phyloP scores from a whole-genome alignment of 306 rosid species.

The Acacia melanoxylon region DNA sequence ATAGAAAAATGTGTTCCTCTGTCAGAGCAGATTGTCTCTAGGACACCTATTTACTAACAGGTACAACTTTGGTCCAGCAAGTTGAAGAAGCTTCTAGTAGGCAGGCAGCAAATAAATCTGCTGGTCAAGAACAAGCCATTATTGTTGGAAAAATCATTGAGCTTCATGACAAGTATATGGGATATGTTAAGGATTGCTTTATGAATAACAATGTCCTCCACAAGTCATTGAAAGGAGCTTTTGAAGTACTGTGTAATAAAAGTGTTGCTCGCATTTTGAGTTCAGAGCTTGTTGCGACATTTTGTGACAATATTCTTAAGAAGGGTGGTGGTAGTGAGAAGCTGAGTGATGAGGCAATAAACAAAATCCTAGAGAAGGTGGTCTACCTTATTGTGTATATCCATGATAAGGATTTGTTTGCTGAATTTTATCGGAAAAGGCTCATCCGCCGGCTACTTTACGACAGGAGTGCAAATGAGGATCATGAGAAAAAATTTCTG shows the following conservation, averaged over 20 bases:
- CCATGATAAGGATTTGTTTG: background rate
- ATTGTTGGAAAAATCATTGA: slow-evolving; percentile 39
- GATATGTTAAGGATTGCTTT: background rate
- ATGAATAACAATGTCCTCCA: background rate
- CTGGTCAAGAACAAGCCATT: slow-evolving; percentile 55
- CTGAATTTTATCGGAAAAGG: background rate
- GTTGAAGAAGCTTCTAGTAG: slow-evolving; percentile 29
- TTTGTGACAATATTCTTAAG: slow-evolving; percentile 85
- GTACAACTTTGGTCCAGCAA: slow-evolving; percentile 50
- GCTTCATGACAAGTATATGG: background rate
- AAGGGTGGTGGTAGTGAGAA: background rate
- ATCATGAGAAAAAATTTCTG: background rate
- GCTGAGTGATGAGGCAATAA: background rate
- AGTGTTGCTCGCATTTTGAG: slow-evolving; percentile 48
- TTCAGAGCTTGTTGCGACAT: slow-evolving; percentile 86
- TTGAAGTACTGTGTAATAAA: slow-evolving; percentile 71
- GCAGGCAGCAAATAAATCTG: slow-evolving; percentile 37
- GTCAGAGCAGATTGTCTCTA: no score
- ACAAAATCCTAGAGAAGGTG: background rate
- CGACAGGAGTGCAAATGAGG: background rate
- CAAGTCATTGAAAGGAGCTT: slow-evolving; percentile 59
- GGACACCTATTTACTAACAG: no score
- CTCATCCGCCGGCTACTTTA: background rate
- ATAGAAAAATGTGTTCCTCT: no score
- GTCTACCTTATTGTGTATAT: background rate